phyloP scores from a whole-genome alignment of 2,329 filamentous ascomycete genomes.

The Beauveria australis region DNA sequence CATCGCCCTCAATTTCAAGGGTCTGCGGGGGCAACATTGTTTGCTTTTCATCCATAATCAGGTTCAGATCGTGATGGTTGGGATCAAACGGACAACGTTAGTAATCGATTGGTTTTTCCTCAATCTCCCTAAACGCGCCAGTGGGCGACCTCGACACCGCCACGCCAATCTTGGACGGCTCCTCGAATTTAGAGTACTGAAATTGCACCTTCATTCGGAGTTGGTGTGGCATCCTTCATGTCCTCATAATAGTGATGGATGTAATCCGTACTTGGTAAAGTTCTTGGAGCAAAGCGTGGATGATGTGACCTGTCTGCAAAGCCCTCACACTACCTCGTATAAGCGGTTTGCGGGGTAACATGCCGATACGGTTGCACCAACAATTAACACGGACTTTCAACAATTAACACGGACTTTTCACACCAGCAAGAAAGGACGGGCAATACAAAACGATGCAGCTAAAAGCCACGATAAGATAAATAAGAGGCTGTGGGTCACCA shows the following conservation, averaged over 20 bases:
- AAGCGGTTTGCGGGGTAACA: neutral
- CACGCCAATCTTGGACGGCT: constrained; percentile 28
- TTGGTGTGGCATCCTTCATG: no score
- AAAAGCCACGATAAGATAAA: no score
- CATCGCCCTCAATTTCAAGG: constrained; percentile 1
- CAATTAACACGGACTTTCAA: no score
- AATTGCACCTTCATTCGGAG: constrained; percentile 18
- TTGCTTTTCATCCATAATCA: constrained; percentile 28
- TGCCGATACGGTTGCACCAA: no score
- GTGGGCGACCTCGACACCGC: constrained; percentile 27
- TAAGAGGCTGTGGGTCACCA: no score
- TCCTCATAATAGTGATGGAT: no score
- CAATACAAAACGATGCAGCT: no score
- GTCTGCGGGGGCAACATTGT: constrained; percentile 23
- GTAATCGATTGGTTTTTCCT: constrained; percentile 24
- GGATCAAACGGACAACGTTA: constrained; percentile 25
- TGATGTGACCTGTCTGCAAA: neutral
- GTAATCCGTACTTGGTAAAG: no score
- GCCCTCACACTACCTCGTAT: neutral
- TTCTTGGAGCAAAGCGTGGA: no score
- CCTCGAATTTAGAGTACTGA: constrained; percentile 26
- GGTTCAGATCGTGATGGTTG: constrained; percentile 27
- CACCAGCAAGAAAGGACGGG: no score
- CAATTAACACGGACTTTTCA: no score
- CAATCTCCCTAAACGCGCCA: constrained; percentile 25